Base-by-base conservation (phyloP, 345 rosid genomes). In the Physaria fendleri region DNA sequence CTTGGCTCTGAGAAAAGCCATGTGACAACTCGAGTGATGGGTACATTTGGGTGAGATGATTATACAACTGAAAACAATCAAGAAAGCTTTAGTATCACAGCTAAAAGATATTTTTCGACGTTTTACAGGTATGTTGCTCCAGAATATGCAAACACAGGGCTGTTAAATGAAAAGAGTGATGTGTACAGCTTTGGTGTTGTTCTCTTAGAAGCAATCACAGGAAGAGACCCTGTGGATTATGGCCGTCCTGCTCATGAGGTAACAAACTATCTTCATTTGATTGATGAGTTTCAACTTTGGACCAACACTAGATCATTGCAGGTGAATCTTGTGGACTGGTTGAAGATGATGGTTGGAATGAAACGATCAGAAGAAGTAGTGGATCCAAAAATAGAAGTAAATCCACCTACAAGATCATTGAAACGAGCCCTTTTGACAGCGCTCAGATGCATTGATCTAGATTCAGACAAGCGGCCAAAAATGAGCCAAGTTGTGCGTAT, bases 21-120 rank as follows among this genome's bases (percentile, higher is more conserved):
- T 75, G 94, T 93, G 37, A 86, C 97, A 7, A 93, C 99, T 44
- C 85, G 99, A 56, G 97, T 93, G n/a, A 93, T 93, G 97, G 99
- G 99, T 64, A 93, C 99, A 63, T 93, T 89, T 48, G 99, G 99
- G 99, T 83, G 44, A 69, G 80, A 53, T 1, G 2, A 23, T 15
- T 8, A 22, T 22, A 38, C 27, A 45, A 25, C 3, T 33, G 3
- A 38, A 17, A 56, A 3, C 11, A 56, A 21, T 17, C 11, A 47
- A 48, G 8, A 16, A 50, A 5, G 9, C 3, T 54, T 54, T 16
- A 54, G 8, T 9, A 28, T 37, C 12, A 37, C 56, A 28, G 12
- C 64, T 56, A 5, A 21, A 28, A 18, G 24, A 40, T 17, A 13
- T 37, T 56, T 18, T 52, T 49, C 61, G 44, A 56, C 16, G 51